Conservation (phyloP, 306 rosid genomes). For the Ziziphus jujuba region DNA sequence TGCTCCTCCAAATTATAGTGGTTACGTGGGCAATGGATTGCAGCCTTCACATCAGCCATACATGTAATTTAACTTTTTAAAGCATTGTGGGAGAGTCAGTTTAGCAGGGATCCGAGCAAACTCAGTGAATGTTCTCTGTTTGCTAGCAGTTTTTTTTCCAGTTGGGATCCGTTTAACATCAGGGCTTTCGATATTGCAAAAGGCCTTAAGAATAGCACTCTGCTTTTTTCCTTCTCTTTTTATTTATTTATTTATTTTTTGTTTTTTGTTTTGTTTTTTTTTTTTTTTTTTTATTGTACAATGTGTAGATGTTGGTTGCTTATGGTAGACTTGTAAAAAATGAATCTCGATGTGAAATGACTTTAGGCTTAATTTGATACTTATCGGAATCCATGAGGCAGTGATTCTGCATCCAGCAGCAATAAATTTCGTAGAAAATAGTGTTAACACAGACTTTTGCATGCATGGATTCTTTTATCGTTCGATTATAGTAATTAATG, state of each 20-base stretch:
- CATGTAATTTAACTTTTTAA: constrained; percentile 35
- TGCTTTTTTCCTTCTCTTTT: constrained; percentile 1
- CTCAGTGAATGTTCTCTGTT: not conserved
- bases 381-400: too few species aligned
- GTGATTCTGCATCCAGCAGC: too few species aligned
- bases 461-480: too few species aligned
- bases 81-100: constrained; percentile 9
- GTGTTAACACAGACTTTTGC: too few species aligned
- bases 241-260: too few species aligned
- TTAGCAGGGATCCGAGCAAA: constrained; percentile 21
- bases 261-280: too few species aligned
- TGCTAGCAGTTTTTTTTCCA: constrained; percentile 9
- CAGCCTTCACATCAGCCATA: constrained; percentile 59
- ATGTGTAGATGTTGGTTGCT: not conserved
- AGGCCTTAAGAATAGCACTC: not conserved
- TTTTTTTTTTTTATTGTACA: too few species aligned
- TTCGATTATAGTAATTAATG: too few species aligned
- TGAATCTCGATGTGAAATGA: not conserved
- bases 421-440: too few species aligned
- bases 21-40: constrained; percentile 50
- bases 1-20: constrained; percentile 46
- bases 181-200: constrained; percentile 6
- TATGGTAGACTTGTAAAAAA: not conserved
- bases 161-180: not conserved
- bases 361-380: too few species aligned